Percentiles rank a stretch among this genome's conserved stretches.
These are phyloP conservation scores for Hypoxylon sp. DNA, from an alignment of 2,329 filamentous ascomycete species.

Conservation along the genomic window DNA sequence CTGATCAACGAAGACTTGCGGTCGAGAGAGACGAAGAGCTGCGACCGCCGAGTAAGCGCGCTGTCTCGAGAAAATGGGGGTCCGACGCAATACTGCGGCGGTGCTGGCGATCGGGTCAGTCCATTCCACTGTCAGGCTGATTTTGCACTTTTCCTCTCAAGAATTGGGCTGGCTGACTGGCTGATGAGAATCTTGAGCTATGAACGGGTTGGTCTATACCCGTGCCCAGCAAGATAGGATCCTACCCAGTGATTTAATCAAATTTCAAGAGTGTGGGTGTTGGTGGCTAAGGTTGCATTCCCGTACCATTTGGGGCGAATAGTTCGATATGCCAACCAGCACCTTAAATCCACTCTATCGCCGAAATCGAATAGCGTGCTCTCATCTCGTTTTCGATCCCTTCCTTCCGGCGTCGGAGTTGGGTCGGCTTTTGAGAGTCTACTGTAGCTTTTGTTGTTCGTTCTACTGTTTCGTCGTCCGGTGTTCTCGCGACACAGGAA, in stretches of 20 bases:
- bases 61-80: constrained; percentile 28
- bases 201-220: not conserved
- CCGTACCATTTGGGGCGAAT: constrained; percentile 19
- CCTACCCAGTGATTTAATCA: constrained; percentile 13
- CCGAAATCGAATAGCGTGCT: constrained; percentile 11
- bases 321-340: constrained; percentile 8
- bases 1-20: constrained; percentile 23
- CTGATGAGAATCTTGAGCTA: no score
- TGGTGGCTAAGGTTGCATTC: constrained; percentile 30
- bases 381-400: constrained; percentile 6
- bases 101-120: no score
- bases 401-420: constrained; percentile 13
- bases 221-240: constrained; percentile 6
- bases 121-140: constrained; percentile 36
- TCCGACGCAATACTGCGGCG: constrained; percentile 36
- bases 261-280: constrained; percentile 20
- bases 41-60: constrained; percentile 40
- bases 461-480: constrained; percentile 14
- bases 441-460: constrained; percentile 11
- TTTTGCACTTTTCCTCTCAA: constrained; percentile 27
- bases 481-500: constrained; percentile 10
- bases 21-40: constrained; percentile 14
- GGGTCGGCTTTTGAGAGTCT: constrained; percentile 16
- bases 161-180: no score
- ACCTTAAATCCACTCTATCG: constrained; percentile 8